These are phyloP conservation scores for Zoysia matrella DNA, from an alignment of 202 grass and related monocot species.

Conservation along the genomic window DNA sequence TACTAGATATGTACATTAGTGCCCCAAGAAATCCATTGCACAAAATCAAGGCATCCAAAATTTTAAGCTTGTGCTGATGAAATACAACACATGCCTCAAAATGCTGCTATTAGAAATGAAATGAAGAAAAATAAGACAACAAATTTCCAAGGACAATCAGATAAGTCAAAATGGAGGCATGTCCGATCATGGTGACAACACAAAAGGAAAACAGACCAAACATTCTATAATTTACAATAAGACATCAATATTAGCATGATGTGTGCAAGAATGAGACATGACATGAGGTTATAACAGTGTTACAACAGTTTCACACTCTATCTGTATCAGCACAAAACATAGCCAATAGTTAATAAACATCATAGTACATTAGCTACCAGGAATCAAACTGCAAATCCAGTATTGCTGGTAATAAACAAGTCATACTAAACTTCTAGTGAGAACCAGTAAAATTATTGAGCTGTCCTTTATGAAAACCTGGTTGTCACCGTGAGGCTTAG, in stretches of 20 bases:
- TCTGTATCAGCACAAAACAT: conserved; percentile 17
- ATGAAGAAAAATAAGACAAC: not conserved
- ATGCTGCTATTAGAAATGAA: conserved; percentile 4
- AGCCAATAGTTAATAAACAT: conserved; percentile 6
- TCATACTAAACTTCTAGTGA: conserved; percentile 1
- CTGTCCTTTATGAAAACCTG: not conserved
- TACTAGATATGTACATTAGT: not conserved
- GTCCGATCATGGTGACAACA: conserved; percentile 13
- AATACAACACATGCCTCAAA: not conserved
- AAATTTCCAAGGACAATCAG: not conserved
- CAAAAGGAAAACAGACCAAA: not conserved
- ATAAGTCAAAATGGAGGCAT: not conserved
- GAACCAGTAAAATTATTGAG: conserved; percentile 16
- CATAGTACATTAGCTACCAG: conserved; percentile 2
- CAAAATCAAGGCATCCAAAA: not conserved
- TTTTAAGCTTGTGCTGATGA: conserved; percentile 1
- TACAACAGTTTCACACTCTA: not conserved
- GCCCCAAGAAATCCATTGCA: not conserved
- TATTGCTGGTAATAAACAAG: not conserved
- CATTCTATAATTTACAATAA: not conserved
- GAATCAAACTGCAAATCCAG: conserved; percentile 21
- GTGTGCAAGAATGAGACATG: not conserved
- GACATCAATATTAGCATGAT: conserved; percentile 14
- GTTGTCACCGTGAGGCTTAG: conserved; percentile 18
- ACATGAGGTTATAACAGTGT: conserved; percentile 28